phyloP scores from a whole-genome alignment of 192 early-diverging fungal genomes.

The Backusella macrospora region DNA sequence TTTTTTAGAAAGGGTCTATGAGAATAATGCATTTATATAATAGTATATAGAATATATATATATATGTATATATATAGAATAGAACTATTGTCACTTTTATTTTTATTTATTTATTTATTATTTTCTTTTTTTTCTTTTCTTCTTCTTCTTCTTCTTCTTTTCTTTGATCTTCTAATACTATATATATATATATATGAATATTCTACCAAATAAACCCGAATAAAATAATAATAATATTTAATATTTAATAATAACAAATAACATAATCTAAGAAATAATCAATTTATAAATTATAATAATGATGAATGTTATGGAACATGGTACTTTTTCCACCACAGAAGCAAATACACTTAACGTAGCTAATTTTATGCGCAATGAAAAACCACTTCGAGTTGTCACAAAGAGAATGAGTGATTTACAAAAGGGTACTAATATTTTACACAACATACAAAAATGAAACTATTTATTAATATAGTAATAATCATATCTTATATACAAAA shows the following conservation, averaged over 20 bases:
- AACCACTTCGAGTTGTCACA: slow-evolving; percentile 4
- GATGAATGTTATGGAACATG: not conserved
- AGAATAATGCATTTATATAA: not conserved
- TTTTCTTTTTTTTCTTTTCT: not conserved
- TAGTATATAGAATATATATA: too few relatives aligned
- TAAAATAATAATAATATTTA: not conserved
- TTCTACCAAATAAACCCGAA: not conserved
- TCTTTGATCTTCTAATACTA: not conserved
- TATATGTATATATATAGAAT: too few relatives aligned
- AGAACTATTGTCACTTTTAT: too few relatives aligned
- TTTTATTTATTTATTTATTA: not conserved
- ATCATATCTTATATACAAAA: not conserved
- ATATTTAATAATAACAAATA: not conserved
- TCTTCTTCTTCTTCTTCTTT: not conserved
- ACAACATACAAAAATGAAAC: not conserved
- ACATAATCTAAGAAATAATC: not conserved
- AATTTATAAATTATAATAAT: not conserved
- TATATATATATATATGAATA: too few relatives aligned
- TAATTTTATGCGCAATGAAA: not conserved
- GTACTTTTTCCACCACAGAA: not conserved
- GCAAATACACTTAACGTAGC: not conserved
- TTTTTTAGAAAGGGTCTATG: not conserved
- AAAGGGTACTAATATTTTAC: not conserved
- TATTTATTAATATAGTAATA: not conserved
- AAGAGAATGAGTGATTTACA: slow-evolving; percentile 5